phyloP scores from a whole-genome alignment of 306 rosid species.

The Fagus crenata region DNA sequence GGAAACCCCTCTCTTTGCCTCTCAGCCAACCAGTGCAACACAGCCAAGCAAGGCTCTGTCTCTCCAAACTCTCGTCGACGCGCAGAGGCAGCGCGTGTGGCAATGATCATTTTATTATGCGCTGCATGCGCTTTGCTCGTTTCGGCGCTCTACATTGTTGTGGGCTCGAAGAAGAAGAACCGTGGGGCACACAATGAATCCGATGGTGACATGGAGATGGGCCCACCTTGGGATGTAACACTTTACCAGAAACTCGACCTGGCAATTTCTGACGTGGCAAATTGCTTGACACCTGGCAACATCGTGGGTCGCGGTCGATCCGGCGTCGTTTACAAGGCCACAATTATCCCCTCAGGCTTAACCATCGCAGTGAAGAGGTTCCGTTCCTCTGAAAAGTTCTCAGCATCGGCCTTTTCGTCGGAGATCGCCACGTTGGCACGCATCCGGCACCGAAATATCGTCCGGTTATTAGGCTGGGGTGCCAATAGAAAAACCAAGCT shows the following conservation, averaged over 20 bases:
- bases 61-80: slow-evolving; percentile 26
- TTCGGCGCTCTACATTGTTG: slow-evolving; percentile 65
- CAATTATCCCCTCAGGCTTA: slow-evolving; percentile 45
- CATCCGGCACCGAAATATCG: slow-evolving; percentile 88
- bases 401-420: slow-evolving; percentile 76
- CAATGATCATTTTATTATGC: slow-evolving; percentile 71
- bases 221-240: slow-evolving; percentile 90
- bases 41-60: not conserved
- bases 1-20: slow-evolving; percentile 75
- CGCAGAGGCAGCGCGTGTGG: slow-evolving; percentile 65
- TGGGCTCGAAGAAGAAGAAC: slow-evolving; percentile 35
- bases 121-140: slow-evolving; percentile 66
- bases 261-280: slow-evolving; percentile 70
- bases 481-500: slow-evolving; percentile 69
- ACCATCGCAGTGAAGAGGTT: slow-evolving; percentile 70
- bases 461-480: slow-evolving; percentile 84
- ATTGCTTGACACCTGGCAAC: slow-evolving; percentile 49
- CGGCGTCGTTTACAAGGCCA: slow-evolving; percentile 72
- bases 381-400: slow-evolving; percentile 52
- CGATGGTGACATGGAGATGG: slow-evolving; percentile 66
- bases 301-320: slow-evolving; percentile 79
- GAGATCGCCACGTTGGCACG: slow-evolving; percentile 80
- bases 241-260: slow-evolving; percentile 88
- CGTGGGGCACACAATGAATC: slow-evolving; percentile 30
- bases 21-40: slow-evolving; percentile 50